phyloP scores from a whole-genome alignment of 352 stramenopile genomes.

The Achlya hypogyna region DNA sequence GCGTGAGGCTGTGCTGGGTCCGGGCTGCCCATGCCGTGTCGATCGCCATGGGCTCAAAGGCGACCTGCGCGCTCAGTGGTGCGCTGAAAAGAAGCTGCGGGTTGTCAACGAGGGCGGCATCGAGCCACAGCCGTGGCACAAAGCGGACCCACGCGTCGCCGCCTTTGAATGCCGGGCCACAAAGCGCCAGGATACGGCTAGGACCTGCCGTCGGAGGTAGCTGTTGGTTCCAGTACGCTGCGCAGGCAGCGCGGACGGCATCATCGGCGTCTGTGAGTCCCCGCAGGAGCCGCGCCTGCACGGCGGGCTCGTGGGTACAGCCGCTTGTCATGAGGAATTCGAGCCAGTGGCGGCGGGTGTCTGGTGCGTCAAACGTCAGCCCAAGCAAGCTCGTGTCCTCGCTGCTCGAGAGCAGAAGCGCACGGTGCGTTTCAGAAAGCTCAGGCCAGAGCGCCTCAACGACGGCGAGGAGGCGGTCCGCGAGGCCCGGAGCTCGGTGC shows the following conservation, averaged over 20 bases:
- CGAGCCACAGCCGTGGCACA: conserved; percentile 41
- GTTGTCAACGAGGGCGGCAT: conserved; percentile 29
- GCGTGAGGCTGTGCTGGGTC: conserved; percentile 47
- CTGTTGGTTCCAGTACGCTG: conserved; percentile 39
- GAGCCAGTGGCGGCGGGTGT: background rate
- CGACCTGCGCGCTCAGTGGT: conserved; percentile 28
- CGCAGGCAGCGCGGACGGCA: conserved; percentile 29
- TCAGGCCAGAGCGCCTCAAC: background rate
- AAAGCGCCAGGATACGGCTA: conserved; percentile 44
- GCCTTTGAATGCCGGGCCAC: conserved; percentile 37
- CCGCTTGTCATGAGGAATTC: conserved; percentile 5
- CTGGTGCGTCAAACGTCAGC: background rate
- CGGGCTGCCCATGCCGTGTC: conserved; percentile 62
- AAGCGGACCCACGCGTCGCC: conserved; percentile 64
- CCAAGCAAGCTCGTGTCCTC: background rate
- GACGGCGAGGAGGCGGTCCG: background rate
- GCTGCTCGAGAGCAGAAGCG: background rate
- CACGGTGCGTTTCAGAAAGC: background rate
- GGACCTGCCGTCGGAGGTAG: conserved; percentile 29
- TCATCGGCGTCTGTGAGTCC: conserved; percentile 44
- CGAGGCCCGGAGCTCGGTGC: background rate
- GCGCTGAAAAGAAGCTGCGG: conserved; percentile 35
- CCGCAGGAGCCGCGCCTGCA: conserved; percentile 26
- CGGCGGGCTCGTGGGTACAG: background rate
- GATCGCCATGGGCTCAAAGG: conserved; percentile 47